Base-by-base conservation (phyloP, 768 basidiomycete species). In the Boletus rubescentipes region DNA sequence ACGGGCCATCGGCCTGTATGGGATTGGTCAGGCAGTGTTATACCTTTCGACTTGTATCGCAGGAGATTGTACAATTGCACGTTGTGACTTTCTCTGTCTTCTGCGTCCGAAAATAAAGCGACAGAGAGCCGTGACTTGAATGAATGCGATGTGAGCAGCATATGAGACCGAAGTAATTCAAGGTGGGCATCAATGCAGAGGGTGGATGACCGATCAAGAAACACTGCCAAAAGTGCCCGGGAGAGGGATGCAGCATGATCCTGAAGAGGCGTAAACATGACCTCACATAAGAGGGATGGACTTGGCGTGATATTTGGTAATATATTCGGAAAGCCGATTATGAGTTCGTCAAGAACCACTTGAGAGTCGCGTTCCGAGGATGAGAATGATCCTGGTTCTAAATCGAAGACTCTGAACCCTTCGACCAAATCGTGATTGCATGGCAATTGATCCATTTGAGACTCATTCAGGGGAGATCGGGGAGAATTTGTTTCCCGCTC, bases 101-200 rank as follows among this genome's bases (percentile, higher is more conserved):
- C 83, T 0, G 79, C 76, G 58, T 93, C 90, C 0, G 87, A 87
- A 70, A 95, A 94, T 14, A 96, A 73, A 0, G 93, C 90, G 2
- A 72, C 72, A 15, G 80, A 74, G 12, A 96, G 78, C 5, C 87
- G 81, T 8, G 78, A 76, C 61, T 84, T 86, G 74, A 95, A 96
- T 1, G 85, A 71, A 30, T 86, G 83, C 0, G 85, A 82, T 2
- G 87, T 83, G 42, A 93, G 73, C 15, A 92, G 75, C 46, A 93
- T 78, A 61, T 90, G 92, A 4, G 87, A 87, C 18, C 87, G 83
- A 37, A 93, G 74, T 41, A 93, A 75, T 23, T 73, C 61, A 29
- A 91, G 78, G 59, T 92, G 91, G 1, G 82, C 73, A 43, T 77
- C 81, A 35, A 93, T 74, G 59, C 86, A 83, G 46, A 93, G 82